Evolutionary conservation across 2,329 filamentous ascomycete genomes (phyloP).

Genomic region (Coleophoma crateriformis): DNA sequence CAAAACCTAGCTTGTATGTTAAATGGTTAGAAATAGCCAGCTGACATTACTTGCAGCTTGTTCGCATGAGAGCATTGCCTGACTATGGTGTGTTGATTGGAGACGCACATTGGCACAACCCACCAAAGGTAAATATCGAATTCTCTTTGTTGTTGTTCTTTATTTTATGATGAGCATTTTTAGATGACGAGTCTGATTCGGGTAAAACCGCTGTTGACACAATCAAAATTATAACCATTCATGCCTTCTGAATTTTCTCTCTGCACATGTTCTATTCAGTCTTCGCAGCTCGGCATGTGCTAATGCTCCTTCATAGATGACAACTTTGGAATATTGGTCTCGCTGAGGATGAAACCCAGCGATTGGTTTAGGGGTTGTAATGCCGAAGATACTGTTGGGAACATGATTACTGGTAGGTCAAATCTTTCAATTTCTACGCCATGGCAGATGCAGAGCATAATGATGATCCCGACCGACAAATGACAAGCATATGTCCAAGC

Average conservation of each 20-base stretch:
- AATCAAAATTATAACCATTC: conserved; percentile 63
- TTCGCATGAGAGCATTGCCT: no score
- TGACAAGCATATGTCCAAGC: conserved; percentile 99
- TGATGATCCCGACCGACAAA: conserved; percentile 81
- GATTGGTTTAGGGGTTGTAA: no score
- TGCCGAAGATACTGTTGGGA: no score
- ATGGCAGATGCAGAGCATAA: conserved; percentile 28
- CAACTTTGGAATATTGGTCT: not conserved
- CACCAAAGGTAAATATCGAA: conserved; percentile 3
- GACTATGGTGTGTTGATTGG: no score
- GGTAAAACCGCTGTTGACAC: conserved; percentile 65
- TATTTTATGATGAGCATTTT: conserved; percentile 40
- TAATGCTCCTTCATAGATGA: conserved; percentile 7
- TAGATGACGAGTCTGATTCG: conserved; percentile 79
- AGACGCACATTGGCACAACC: not conserved
- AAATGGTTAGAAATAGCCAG: no score
- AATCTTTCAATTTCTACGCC: no score
- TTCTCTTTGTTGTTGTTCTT: conserved; percentile 6
- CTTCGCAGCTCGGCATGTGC: conserved; percentile 6
- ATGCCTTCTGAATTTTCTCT: conserved; percentile 51
- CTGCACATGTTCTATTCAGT: not conserved
- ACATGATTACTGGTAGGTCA: no score
- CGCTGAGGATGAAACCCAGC: not conserved
- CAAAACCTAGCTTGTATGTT: no score
- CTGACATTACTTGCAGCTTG: no score